Evolutionary conservation across 441 rosid genomes (phyloP).

Genomic region (Dalechampia spathulata): DNA sequence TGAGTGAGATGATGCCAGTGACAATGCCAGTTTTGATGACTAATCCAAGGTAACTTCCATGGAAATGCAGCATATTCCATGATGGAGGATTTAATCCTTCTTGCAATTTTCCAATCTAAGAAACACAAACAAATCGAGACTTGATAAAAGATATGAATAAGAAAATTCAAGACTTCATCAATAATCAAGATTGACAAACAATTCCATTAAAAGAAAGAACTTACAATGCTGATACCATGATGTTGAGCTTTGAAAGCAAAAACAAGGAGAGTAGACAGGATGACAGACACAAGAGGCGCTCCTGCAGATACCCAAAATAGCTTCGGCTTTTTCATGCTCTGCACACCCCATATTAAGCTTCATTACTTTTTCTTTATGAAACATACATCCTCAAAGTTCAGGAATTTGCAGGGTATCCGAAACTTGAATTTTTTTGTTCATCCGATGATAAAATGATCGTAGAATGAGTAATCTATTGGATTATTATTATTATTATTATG

Average conservation of each 20-base stretch:
- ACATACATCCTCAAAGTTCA: too few relatives aligned
- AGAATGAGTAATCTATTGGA: too few relatives aligned
- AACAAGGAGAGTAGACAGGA: slow-evolving; percentile 63
- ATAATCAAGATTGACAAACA: too few relatives aligned
- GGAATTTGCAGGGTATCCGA: too few relatives aligned
- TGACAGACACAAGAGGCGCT: slow-evolving; percentile 67
- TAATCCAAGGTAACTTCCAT: slow-evolving; percentile 60
- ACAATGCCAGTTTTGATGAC: slow-evolving; percentile 67
- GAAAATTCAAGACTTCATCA: too few relatives aligned
- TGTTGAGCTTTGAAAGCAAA: slow-evolving; percentile 65
- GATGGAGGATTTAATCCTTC: slow-evolving; percentile 90
- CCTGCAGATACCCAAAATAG: slow-evolving; percentile 90
- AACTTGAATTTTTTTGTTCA: too few relatives aligned
- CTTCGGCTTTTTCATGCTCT: slow-evolving; percentile 78
- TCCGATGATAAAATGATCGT: too few relatives aligned
- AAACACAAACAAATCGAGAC: background rate
- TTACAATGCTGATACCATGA: slow-evolving; percentile 69
- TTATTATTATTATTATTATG: too few relatives aligned
- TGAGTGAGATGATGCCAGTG: slow-evolving; percentile 89
- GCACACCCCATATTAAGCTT: slow-evolving; percentile 19
- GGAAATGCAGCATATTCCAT: slow-evolving; percentile 75
- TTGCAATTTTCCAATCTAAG: slow-evolving; percentile 71
- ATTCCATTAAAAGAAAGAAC: slow-evolving; percentile 15
- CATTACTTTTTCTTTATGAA: background rate
- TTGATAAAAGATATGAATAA: background rate